A percentile compares a stretch with the other conserved stretches of the same genome.
These are phyloP conservation scores for Umbilicus rupestris DNA, from an alignment of 164 flowering plant species.

Conservation along the genomic window DNA sequence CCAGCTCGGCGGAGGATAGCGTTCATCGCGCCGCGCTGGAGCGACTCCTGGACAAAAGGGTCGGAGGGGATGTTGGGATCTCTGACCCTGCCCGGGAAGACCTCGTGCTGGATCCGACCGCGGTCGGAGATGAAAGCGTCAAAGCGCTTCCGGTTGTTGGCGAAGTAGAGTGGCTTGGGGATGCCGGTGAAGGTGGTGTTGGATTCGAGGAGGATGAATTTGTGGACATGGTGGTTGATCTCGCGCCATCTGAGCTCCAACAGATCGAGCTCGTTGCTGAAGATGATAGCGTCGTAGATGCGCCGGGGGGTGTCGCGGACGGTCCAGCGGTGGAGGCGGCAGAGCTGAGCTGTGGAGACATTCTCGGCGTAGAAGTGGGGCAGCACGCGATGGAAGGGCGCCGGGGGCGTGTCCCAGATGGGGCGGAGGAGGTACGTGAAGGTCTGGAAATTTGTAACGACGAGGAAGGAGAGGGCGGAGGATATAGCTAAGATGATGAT, in stretches of 20 bases:
- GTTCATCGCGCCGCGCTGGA: conserved; percentile 38
- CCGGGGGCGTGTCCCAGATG: conserved; percentile 49
- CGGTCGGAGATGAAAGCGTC: conserved; percentile 30
- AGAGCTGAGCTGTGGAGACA: conserved; percentile 36
- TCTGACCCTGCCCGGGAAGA: conserved; percentile 21
- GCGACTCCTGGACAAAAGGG: conserved; percentile 33
- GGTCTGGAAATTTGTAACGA: conserved; percentile 22
- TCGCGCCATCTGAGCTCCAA: conserved; percentile 50
- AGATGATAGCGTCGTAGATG: conserved; percentile 42
- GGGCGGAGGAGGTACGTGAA: conserved; percentile 43
- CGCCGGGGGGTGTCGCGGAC: conserved; percentile 33
- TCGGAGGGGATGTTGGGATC: conserved; percentile 15
- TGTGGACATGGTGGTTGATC: conserved; percentile 32
- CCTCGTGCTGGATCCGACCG: conserved; percentile 28
- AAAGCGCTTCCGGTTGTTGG: conserved; percentile 22
- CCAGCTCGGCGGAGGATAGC: conserved; percentile 30
- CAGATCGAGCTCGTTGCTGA: conserved; percentile 49
- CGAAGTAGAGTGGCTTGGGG: conserved; percentile 41
- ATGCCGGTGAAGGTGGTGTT: conserved; percentile 58
- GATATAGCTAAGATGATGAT: neutral
- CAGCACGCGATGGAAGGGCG: conserved; percentile 23
- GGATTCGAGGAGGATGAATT: conserved; percentile 43
- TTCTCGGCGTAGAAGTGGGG: conserved; percentile 55
- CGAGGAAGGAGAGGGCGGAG: neutral
- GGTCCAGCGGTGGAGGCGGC: conserved; percentile 53